phyloP scores from a whole-genome alignment of 306 rosid species.

The Malus asiatica region DNA sequence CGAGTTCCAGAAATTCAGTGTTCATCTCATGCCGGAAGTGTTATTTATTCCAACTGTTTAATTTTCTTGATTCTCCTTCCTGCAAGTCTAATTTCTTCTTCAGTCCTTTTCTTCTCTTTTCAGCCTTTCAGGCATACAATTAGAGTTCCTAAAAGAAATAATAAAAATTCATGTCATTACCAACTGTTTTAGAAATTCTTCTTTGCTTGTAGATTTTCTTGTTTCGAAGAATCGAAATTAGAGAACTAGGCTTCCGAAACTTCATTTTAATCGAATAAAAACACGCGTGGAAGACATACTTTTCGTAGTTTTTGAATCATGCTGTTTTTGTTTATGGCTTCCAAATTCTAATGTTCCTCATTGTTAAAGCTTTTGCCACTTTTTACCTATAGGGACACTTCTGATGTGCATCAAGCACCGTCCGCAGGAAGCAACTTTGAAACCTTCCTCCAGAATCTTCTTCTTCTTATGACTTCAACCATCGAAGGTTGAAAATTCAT shows the following conservation, averaged over 20 bases:
- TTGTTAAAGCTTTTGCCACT: background rate
- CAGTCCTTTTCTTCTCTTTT: background rate
- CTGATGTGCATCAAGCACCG: background rate
- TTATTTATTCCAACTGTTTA: constrained; percentile 75
- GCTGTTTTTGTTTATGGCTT: background rate
- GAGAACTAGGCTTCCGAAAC: too few relatives aligned
- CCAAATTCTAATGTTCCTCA: background rate
- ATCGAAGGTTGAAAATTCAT: background rate
- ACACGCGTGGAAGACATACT: background rate
- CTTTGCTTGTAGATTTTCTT: too few relatives aligned
- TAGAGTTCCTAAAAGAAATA: background rate
- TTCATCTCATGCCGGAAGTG: constrained; percentile 77
- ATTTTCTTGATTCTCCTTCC: constrained; percentile 71
- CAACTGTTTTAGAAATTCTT: background rate
- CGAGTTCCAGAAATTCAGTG: constrained; percentile 84
- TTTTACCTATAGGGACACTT: background rate
- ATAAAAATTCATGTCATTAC: background rate
- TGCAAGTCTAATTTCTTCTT: constrained; percentile 30
- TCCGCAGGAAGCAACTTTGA: background rate
- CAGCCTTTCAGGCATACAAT: too few relatives aligned
- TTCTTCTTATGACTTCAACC: background rate
- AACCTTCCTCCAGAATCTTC: background rate
- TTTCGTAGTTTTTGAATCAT: background rate
- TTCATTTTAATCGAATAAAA: too few relatives aligned
- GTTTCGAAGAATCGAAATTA: background rate